Conservation (phyloP, 2,329 filamentous ascomycete species). For the Thielaviopsis ethacetica region DNA sequence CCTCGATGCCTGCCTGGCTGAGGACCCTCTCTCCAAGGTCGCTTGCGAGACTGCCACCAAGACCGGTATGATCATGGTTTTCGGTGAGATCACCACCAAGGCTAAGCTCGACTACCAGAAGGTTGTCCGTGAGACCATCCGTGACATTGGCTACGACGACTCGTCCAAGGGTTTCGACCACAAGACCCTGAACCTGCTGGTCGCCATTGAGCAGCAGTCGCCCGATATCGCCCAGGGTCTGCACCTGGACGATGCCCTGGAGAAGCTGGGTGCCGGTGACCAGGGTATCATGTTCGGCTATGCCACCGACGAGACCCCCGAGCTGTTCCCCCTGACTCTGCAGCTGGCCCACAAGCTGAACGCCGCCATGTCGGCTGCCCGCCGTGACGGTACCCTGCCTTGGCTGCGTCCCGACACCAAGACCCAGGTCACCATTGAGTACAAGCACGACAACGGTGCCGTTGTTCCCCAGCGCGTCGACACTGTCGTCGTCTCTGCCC, state of each 20-base stretch:
- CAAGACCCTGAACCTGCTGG: slow-evolving; percentile 98
- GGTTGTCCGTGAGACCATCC: slow-evolving; percentile 84
- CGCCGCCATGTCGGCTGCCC: slow-evolving; percentile 78
- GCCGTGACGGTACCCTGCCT: slow-evolving; percentile 70
- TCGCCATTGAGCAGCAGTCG: slow-evolving; percentile 98
- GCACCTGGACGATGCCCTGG: slow-evolving; percentile 91
- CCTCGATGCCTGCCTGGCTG: slow-evolving; percentile 88
- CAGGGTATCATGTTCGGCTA: slow-evolving; percentile 99
- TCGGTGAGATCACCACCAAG: slow-evolving; percentile 97
- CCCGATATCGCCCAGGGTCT: slow-evolving; percentile 98
- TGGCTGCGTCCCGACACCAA: slow-evolving; percentile 99
- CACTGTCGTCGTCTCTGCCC: slow-evolving; percentile 91
- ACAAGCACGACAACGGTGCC: slow-evolving; percentile 88
- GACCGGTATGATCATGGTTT: slow-evolving; percentile 99
- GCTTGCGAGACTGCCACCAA: slow-evolving; percentile 99
- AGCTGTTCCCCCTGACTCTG: slow-evolving; percentile 88
- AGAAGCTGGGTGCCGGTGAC: slow-evolving; percentile 96
- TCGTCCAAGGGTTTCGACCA: slow-evolving; percentile 98
- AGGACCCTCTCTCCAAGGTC: slow-evolving; percentile 96
- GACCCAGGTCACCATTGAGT: slow-evolving; percentile 98
- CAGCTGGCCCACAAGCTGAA: slow-evolving; percentile 95
- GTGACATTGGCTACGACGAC: slow-evolving; percentile 97
- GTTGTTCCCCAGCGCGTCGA: slow-evolving; percentile 86
- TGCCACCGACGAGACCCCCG: slow-evolving; percentile 96
- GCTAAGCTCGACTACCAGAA: slow-evolving; percentile 94